Evolutionary conservation across 2,329 filamentous ascomycete genomes (phyloP).

Genomic region (Trichoderma sp.): DNA sequence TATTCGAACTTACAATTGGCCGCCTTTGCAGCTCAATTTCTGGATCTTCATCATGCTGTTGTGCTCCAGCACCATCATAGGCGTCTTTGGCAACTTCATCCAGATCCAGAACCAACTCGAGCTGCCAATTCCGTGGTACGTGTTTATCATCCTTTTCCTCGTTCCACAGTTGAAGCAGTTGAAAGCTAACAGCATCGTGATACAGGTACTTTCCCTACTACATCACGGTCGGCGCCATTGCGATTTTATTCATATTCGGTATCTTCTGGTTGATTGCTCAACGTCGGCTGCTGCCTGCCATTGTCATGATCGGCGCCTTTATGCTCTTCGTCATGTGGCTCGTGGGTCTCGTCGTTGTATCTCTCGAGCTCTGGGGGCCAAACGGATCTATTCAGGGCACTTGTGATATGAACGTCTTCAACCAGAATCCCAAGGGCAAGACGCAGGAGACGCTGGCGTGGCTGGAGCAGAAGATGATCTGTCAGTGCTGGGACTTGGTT

Average conservation of each 20-base stretch:
- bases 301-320: slow-evolving; percentile 65
- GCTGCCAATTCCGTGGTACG: slow-evolving; percentile 61
- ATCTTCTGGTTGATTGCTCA: slow-evolving; percentile 65
- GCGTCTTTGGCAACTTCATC: slow-evolving; percentile 62
- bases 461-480: slow-evolving; percentile 65
- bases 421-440: slow-evolving; percentile 51
- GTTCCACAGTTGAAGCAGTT: background rate
- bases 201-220: slow-evolving; percentile 68
- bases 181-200: background rate
- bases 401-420: slow-evolving; percentile 61
- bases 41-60: slow-evolving; percentile 69
- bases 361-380: slow-evolving; percentile 65
- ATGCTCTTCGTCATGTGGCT: slow-evolving; percentile 69
- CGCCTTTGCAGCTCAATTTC: slow-evolving; percentile 65
- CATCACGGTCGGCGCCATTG: slow-evolving; percentile 60
- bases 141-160: background rate
- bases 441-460: slow-evolving; percentile 60
- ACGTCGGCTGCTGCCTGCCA: slow-evolving; percentile 60
- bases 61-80: slow-evolving; percentile 59
- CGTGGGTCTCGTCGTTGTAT: slow-evolving; percentile 63
- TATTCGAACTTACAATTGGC: slow-evolving; percentile 67
- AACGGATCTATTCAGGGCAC: slow-evolving; percentile 59
- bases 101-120: slow-evolving; percentile 57
- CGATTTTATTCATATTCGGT: slow-evolving; percentile 65
- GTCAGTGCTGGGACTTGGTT: slow-evolving; percentile 65